phyloP scores from a whole-genome alignment of 179 eudicot species.

The Drosera spatulata region DNA sequence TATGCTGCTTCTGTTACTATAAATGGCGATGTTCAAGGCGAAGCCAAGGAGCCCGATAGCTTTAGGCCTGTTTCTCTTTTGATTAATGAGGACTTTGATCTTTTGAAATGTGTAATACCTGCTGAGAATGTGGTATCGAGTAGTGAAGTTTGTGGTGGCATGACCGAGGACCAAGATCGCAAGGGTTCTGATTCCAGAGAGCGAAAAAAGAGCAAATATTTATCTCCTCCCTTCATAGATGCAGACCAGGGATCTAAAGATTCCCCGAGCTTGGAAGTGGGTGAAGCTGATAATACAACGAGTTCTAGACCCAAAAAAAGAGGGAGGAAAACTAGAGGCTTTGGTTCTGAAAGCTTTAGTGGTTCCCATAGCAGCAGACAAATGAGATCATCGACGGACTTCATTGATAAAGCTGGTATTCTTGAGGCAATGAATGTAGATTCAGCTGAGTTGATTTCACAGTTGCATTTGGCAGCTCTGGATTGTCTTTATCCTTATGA shows the following conservation, averaged over 20 bases:
- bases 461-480: constrained; percentile 20
- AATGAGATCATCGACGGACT: constrained; percentile 12
- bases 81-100: constrained; percentile 5
- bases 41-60: constrained; percentile 8
- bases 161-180: constrained; percentile 9
- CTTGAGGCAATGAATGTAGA: constrained; percentile 18
- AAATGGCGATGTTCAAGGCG: background rate
- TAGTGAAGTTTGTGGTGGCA: constrained; percentile 1
- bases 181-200: constrained; percentile 24
- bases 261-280: constrained; percentile 5
- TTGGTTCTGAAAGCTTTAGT: background rate
- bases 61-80: constrained; percentile 7
- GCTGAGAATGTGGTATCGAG: constrained; percentile 1
- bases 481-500: constrained; percentile 26
- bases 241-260: constrained; percentile 17
- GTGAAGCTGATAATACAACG: constrained; percentile 11
- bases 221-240: constrained; percentile 28
- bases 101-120: constrained; percentile 8
- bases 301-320: constrained; percentile 7
- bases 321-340: constrained; percentile 2
- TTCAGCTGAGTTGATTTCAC: constrained; percentile 27
- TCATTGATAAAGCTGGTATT: constrained; percentile 8
- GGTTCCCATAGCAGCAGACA: constrained; percentile 15
- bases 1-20: background rate
- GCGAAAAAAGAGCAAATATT: constrained; percentile 28